Conservation (phyloP, 306 rosid genomes). For the Cicer pinnatifidum region DNA sequence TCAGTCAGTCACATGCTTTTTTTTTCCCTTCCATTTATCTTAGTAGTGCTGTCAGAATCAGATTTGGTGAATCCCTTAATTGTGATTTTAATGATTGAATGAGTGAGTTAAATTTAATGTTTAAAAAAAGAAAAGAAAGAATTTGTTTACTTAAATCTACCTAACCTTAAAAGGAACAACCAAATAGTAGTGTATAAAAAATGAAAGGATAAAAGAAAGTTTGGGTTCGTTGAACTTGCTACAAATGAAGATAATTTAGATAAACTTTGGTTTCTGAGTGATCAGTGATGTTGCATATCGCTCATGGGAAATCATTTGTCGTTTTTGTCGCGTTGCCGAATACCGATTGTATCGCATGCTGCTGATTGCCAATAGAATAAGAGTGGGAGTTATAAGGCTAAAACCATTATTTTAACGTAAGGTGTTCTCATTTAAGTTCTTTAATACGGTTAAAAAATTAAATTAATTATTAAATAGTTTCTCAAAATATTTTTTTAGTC, state of each 20-base stretch:
- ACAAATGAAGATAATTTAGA: background rate
- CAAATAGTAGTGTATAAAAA: background rate
- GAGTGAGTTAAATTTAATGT: too few species aligned
- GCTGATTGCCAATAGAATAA: background rate
- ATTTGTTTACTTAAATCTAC: background rate
- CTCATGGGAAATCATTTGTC: background rate
- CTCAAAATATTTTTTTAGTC: too few species aligned
- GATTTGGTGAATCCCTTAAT: background rate
- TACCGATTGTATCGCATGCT: background rate
- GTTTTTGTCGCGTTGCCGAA: background rate
- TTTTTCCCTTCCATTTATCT: background rate
- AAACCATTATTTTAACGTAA: too few species aligned
- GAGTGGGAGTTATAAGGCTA: background rate
- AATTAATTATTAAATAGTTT: too few species aligned
- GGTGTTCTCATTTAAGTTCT: too few species aligned
- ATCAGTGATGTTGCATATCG: conserved; percentile 29
- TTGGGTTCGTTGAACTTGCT: conserved; percentile 5
- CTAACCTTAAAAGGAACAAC: background rate
- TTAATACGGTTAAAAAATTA: too few species aligned
- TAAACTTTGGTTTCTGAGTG: background rate
- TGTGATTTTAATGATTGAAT: background rate
- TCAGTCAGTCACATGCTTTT: conserved; percentile 13
- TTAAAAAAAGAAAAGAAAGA: too few species aligned
- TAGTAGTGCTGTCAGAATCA: conserved; percentile 20
- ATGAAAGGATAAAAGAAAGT: background rate